phyloP scores from a whole-genome alignment of 2,329 filamentous ascomycete species.

The Ophiostoma tasmaniense region DNA sequence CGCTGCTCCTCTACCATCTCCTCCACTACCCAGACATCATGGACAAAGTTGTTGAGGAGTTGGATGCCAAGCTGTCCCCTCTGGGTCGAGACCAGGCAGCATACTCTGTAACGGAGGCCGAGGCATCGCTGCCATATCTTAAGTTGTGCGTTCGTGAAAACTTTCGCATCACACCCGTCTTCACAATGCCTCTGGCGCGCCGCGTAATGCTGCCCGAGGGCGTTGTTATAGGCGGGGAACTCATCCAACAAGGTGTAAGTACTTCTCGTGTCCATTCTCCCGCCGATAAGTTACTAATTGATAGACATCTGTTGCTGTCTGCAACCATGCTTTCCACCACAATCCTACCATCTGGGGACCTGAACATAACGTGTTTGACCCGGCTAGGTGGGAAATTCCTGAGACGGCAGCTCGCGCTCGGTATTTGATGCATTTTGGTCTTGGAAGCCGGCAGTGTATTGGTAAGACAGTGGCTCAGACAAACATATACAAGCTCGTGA shows the following conservation, averaged over 20 bases:
- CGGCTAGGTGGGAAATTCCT: slow-evolving; percentile 12
- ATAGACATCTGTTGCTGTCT: not conserved
- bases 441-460: slow-evolving; percentile 29
- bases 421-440: slow-evolving; percentile 30
- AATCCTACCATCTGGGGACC: not conserved
- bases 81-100: not conserved
- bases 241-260: slow-evolving; percentile 5
- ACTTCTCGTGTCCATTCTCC: not conserved
- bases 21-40: slow-evolving; percentile 24
- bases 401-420: slow-evolving; percentile 19
- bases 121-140: slow-evolving; percentile 21
- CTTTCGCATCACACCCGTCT: slow-evolving; percentile 29
- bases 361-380: not conserved
- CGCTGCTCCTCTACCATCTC: slow-evolving; percentile 28
- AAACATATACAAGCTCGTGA: slow-evolving; percentile 29
- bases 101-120: not conserved
- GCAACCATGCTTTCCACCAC: not conserved
- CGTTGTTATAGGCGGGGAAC: slow-evolving; percentile 13
- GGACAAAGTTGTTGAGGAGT: not conserved
- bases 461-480: slow-evolving; percentile 29
- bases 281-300: not conserved
- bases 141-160: slow-evolving; percentile 27
- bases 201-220: slow-evolving; percentile 24
- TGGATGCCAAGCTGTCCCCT: not conserved
- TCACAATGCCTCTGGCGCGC: slow-evolving; percentile 28